Conservation (phyloP, 768 basidiomycete species). For the Tylopilus balloui region DNA sequence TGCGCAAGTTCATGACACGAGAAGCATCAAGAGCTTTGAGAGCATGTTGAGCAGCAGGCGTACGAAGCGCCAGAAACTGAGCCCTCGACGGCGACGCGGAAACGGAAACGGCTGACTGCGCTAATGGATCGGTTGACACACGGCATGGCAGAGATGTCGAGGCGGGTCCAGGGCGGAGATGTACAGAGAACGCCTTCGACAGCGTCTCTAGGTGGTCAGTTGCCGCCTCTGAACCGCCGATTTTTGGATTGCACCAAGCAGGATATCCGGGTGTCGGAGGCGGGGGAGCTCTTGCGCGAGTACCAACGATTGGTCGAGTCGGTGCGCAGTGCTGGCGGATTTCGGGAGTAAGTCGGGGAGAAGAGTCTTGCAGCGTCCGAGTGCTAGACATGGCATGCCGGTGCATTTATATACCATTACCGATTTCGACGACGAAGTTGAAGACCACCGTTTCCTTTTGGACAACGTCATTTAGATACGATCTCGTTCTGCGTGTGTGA, state of each 20-base stretch:
- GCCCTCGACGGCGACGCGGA: constrained; percentile 19
- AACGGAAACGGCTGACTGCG: constrained; percentile 48
- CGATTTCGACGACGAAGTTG: too few species aligned
- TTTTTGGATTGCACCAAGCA: constrained; percentile 71
- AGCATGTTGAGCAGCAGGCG: constrained; percentile 61
- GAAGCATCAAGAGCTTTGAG: constrained; percentile 83
- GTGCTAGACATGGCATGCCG: too few species aligned
- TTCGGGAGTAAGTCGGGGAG: constrained; percentile 18
- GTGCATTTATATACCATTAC: too few species aligned
- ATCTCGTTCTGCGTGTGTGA: too few species aligned
- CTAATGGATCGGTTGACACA: constrained; percentile 78
- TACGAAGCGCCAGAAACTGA: constrained; percentile 12
- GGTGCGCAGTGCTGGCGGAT: constrained; percentile 50
- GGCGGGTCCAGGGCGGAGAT: constrained; percentile 37
- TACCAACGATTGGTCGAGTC: constrained; percentile 76
- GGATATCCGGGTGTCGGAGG: constrained; percentile 78
- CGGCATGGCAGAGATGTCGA: constrained; percentile 53
- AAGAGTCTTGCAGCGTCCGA: too few species aligned
- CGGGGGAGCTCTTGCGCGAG: constrained; percentile 73
- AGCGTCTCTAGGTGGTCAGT: constrained; percentile 29
- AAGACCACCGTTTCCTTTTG: too few species aligned
- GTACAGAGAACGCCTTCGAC: constrained; percentile 31
- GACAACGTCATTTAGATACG: too few species aligned
- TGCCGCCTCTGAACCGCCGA: constrained; percentile 60
- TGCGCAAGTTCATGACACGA: constrained; percentile 45